Conservation (phyloP, 257 asterid genomes). For the Anisodus tanguticus region DNA sequence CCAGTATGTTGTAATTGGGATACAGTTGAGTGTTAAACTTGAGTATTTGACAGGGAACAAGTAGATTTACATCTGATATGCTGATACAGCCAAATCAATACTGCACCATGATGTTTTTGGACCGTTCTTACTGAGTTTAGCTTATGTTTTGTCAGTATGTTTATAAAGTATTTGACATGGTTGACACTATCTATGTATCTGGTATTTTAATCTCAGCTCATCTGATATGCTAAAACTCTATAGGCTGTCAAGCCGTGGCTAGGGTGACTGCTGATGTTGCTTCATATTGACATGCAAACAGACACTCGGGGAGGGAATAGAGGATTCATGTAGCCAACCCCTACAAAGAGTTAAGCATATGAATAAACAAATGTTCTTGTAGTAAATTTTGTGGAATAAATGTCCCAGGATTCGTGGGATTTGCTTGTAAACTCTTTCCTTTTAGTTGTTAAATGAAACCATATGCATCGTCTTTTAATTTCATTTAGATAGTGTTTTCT, state of each 20-base stretch:
- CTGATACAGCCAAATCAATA: neutral
- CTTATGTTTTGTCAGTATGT: constrained; percentile 1
- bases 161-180: neutral
- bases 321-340: neutral
- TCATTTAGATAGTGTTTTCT: neutral
- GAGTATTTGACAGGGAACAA: constrained; percentile 16
- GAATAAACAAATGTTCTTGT: neutral
- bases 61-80: neutral
- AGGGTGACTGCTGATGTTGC: constrained; percentile 25
- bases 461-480: neutral
- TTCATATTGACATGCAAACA: neutral
- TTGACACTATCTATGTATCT: neutral
- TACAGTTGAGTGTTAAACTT: neutral
- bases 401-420: neutral
- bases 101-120: neutral
- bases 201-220: neutral
- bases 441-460: neutral
- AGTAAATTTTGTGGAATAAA: constrained; percentile 4
- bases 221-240: neutral
- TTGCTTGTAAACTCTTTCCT: constrained; percentile 17
- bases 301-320: constrained; percentile 3
- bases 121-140: neutral
- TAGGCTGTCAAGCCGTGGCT: neutral
- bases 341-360: neutral
- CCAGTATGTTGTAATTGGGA: neutral